These are phyloP conservation scores for Melampsora americana DNA, from an alignment of 1,284 basidiomycete genomes.

Conservation along the genomic window DNA sequence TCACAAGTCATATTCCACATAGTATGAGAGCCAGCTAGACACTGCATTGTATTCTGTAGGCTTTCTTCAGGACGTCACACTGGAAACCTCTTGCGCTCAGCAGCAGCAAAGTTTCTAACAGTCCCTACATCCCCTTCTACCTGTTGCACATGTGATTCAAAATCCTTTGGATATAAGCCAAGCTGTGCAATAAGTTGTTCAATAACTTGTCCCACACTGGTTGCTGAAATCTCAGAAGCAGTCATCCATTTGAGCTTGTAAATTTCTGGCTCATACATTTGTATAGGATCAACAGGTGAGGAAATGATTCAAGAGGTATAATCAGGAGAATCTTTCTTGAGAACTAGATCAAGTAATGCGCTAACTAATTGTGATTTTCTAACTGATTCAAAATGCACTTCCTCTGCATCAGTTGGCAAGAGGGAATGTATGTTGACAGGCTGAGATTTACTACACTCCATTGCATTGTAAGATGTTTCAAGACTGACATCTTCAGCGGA, in stretches of 20 bases:
- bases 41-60: background rate
- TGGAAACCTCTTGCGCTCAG: background rate
- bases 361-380: background rate
- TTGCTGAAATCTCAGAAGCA: background rate
- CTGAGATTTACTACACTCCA: background rate
- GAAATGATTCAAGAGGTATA: background rate
- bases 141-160: background rate
- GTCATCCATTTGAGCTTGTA: constrained; percentile 25
- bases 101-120: background rate
- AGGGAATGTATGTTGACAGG: background rate
- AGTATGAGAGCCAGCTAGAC: background rate
- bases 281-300: background rate
- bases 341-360: background rate
- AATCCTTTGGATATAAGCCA: constrained; percentile 1
- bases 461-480: background rate
- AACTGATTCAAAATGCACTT: background rate
- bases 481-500: background rate
- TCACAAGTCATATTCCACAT: background rate
- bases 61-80: background rate
- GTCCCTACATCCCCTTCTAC: no score
- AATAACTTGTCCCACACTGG: constrained; percentile 13
- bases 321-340: background rate
- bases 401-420: background rate
- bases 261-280: background rate
- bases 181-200: background rate